phyloP scores from a whole-genome alignment of 345 rosid genomes.

The Gossypium sturtianum region DNA sequence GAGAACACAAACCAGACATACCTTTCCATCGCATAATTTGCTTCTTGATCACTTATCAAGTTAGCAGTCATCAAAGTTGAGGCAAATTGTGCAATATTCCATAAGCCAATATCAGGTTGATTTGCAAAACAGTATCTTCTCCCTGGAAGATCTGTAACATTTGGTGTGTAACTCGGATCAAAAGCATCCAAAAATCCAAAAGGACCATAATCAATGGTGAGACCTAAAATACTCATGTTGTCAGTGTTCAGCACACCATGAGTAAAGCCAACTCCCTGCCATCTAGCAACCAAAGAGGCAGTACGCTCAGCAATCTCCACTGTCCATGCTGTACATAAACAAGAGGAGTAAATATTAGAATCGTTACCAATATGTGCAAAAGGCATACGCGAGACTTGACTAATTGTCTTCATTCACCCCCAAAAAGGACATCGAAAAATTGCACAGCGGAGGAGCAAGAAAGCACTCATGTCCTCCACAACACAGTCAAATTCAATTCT shows the following conservation, averaged over 20 bases:
- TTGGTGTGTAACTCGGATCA: conserved; percentile 95
- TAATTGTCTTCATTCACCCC: neutral
- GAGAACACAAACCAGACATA: conserved; percentile 17
- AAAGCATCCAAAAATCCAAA: conserved; percentile 98
- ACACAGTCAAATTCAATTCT: neutral
- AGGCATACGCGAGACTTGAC: neutral
- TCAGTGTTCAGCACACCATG: conserved; percentile 98
- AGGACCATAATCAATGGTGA: conserved; percentile 95
- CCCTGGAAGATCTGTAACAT: conserved; percentile 95
- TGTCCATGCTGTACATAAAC: conserved; percentile 62
- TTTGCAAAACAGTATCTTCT: conserved; percentile 94
- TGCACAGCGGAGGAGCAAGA: neutral
- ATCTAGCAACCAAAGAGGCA: conserved; percentile 74
- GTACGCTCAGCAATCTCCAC: conserved; percentile 93
- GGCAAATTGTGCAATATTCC: conserved; percentile 90
- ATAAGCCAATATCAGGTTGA: conserved; percentile 91
- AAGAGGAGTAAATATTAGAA: neutral
- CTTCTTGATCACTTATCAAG: conserved; percentile 76
- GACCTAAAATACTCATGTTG: conserved; percentile 96
- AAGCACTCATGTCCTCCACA: neutral
- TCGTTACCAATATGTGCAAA: neutral
- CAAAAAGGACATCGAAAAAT: neutral
- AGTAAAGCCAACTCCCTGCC: conserved; percentile 99
- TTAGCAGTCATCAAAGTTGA: conserved; percentile 60
- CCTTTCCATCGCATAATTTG: conserved; percentile 94